phyloP scores from a whole-genome alignment of 1,284 basidiomycete genomes.

The Somion occarium region DNA sequence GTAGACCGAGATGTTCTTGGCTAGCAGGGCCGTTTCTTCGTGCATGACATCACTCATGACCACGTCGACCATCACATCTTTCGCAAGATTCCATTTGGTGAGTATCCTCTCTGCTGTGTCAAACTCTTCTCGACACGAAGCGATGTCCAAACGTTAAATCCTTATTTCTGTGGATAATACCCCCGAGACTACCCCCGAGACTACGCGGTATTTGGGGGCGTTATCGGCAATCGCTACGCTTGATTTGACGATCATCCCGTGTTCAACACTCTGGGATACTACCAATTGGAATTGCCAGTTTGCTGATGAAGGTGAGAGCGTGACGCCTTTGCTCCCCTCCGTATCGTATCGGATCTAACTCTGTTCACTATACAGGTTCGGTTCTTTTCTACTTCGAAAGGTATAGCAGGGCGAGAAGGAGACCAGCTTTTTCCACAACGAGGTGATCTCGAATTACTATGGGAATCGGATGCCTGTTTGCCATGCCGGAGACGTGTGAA shows the following conservation, averaged over 20 bases:
- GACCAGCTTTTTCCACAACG: neutral
- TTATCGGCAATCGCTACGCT: slow-evolving; percentile 51
- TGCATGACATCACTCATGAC: slow-evolving; percentile 35
- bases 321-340: neutral
- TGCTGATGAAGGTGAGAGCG: slow-evolving; percentile 62
- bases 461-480: too few species aligned
- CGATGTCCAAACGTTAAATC: neutral
- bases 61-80: slow-evolving; percentile 32
- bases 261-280: slow-evolving; percentile 51
- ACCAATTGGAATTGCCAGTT: slow-evolving; percentile 64
- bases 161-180: slow-evolving; percentile 34
- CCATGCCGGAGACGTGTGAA: too few species aligned
- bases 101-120: slow-evolving; percentile 6
- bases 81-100: slow-evolving; percentile 24
- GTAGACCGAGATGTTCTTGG: slow-evolving; percentile 53
- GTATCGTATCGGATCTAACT: neutral
- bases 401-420: neutral
- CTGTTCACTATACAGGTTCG: neutral
- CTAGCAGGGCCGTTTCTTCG: slow-evolving; percentile 35
- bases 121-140: neutral
- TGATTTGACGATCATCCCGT: slow-evolving; percentile 42
- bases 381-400: neutral
- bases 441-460: too few species aligned
- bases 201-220: slow-evolving; percentile 39
- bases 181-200: slow-evolving; percentile 49